phyloP scores from a whole-genome alignment of 2,329 filamentous ascomycete genomes.

The Byssochlamys sp. region DNA sequence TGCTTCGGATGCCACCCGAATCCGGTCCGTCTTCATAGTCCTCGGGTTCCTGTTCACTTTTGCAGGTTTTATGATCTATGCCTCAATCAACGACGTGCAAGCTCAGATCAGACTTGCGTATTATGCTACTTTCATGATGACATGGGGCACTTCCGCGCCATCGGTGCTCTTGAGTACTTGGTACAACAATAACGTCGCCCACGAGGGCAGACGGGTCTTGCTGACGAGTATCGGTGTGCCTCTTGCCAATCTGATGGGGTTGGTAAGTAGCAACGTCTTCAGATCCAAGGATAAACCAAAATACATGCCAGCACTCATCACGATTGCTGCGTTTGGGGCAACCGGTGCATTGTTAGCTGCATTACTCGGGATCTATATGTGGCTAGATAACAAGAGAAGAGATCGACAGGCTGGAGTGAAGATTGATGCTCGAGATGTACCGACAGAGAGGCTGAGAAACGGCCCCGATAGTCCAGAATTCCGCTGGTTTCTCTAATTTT shows the following conservation, averaged over 20 bases:
- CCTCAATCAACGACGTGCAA: slow-evolving; percentile 55
- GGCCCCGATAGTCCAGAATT: slow-evolving; percentile 47
- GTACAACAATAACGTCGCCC: slow-evolving; percentile 77
- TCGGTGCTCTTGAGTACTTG: slow-evolving; percentile 57
- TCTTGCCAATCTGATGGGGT: slow-evolving; percentile 65
- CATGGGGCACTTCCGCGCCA: slow-evolving; percentile 66
- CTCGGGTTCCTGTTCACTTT: slow-evolving; percentile 66
- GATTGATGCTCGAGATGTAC: slow-evolving; percentile 47
- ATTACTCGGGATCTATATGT: slow-evolving; percentile 54
- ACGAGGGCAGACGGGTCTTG: slow-evolving; percentile 62
- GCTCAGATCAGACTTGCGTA: slow-evolving; percentile 58
- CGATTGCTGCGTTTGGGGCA: slow-evolving; percentile 45
- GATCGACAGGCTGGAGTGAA: slow-evolving; percentile 48
- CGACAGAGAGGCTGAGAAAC: slow-evolving; percentile 47
- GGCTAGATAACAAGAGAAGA: slow-evolving; percentile 53
- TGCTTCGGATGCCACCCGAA: slow-evolving; percentile 54
- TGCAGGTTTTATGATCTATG: slow-evolving; percentile 69
- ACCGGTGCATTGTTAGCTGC: slow-evolving; percentile 47
- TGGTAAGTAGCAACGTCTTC: slow-evolving; percentile 62
- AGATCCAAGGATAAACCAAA: slow-evolving; percentile 53
- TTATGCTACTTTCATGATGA: slow-evolving; percentile 73
- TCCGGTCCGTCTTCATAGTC: slow-evolving; percentile 65
- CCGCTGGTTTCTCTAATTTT: slow-evolving; percentile 43
- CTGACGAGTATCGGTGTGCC: slow-evolving; percentile 65
- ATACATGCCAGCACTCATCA: slow-evolving; percentile 57